Evolutionary conservation across 2,329 filamentous ascomycete genomes (phyloP), one percentile per base, ranked within the genome.

Genomic region (Monosporascus sp.): DNA sequence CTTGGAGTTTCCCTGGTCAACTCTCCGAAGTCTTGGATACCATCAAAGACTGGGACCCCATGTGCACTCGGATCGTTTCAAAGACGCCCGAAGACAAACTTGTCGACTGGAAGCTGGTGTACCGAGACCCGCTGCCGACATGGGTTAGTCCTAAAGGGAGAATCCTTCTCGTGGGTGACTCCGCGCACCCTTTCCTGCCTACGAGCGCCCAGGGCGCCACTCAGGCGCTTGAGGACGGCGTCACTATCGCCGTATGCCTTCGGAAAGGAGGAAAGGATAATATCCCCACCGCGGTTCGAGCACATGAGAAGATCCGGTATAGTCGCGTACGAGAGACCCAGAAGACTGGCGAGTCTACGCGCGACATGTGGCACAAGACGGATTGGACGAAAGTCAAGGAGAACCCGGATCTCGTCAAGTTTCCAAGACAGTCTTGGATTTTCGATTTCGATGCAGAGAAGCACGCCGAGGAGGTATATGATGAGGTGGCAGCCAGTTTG

Each of bases 291-390:
- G 72, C 75, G 0, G 68, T 78, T 5, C 65, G 69, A 31, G 69
- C 71, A 1, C 74, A 78, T 54, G 71, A 78, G 56, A 71, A 72
- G 41, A 74, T 79, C 22, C 65, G 76, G 58, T 79, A 77, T 54
- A 75, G 78, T 2, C 74, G 78, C 14, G 77, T 80, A 20, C 67
- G 68, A 16, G 63, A 64, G 1, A 73, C 76, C 7, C 77, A 80
- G 65, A 78, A 79, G 64, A 79, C 75, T 0, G 78, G 77, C 4
- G 76, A 78, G 58, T 71, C 69, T 6, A 78, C 77, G 0, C 70
- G 77, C 27, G 76, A 80, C 56, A 73, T 72, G 68, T 81, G 78
- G 78, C 79, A 82, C 59, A 80, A 78, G 64, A 77, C 77, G 5
- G 76, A 79, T 58, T 81, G 75, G 76, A 68, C 64, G 22, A 74